These are phyloP conservation scores for Penicillium freii DNA, from an alignment of 2,329 filamentous ascomycete genomes.

Conservation along the genomic window DNA sequence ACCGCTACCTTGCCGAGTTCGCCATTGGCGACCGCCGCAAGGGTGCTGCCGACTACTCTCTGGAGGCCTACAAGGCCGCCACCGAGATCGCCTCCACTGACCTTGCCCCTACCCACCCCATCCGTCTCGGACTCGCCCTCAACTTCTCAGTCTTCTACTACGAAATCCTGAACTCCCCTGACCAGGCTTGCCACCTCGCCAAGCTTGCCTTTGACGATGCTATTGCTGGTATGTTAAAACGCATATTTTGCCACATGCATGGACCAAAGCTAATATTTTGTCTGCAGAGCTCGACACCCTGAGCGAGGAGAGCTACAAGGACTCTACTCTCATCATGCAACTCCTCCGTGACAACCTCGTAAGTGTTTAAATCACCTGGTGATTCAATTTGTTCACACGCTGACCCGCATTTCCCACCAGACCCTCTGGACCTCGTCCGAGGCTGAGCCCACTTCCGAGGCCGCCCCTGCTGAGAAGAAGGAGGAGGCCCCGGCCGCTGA, in stretches of 20 bases:
- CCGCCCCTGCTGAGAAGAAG: constrained; percentile 42
- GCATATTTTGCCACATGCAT: background rate
- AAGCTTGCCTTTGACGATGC: constrained; percentile 96
- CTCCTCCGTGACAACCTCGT: constrained; percentile 95
- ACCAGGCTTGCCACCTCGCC: constrained; percentile 96
- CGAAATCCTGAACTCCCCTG: constrained; percentile 97
- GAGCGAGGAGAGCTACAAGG: constrained; percentile 99
- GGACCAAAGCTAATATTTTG: constrained; percentile 23
- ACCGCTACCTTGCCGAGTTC: constrained; percentile 98
- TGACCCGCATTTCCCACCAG: constrained; percentile 51
- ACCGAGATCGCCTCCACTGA: constrained; percentile 88
- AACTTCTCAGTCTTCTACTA: constrained; percentile 99
- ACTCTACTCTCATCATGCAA: constrained; percentile 98
- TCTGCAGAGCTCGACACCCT: constrained; percentile 83
- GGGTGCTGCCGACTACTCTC: constrained; percentile 87
- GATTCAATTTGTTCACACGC: background rate
- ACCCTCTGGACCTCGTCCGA: constrained; percentile 99
- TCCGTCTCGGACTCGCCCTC: constrained; percentile 84
- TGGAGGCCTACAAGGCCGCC: constrained; percentile 94
- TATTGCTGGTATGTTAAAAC: constrained; percentile 68
- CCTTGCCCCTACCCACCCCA: constrained; percentile 87
- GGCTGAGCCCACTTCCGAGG: constrained; percentile 72
- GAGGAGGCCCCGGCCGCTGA: constrained; percentile 43
- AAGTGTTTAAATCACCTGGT: constrained; percentile 35
- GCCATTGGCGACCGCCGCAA: constrained; percentile 92